phyloP scores from a whole-genome alignment of 768 basidiomycete genomes.

The Kockovaella imperatae region DNA sequence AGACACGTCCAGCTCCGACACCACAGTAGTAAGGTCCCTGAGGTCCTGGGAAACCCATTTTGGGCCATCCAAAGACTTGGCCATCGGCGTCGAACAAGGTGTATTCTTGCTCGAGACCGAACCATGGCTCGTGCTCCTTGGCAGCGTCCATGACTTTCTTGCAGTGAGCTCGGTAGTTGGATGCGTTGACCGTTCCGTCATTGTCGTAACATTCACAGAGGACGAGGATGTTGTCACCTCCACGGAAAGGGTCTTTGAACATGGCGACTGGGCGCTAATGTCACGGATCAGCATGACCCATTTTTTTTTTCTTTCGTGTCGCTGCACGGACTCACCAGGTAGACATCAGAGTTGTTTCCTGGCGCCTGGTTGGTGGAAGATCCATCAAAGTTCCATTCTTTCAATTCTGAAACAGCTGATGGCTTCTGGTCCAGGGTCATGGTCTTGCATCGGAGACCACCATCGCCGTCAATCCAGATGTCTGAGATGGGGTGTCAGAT shows the following conservation, averaged over 20 bases:
- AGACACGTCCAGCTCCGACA: conserved; percentile 97
- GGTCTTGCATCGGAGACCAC: conserved; percentile 91
- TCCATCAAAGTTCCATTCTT: conserved; percentile 99
- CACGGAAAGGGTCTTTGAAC: conserved; percentile 99
- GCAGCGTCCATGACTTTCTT: conserved; percentile 81
- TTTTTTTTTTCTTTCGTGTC: no score
- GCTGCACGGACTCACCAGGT: conserved; percentile 53
- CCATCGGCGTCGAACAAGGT: conserved; percentile 92
- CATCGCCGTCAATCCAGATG: conserved; percentile 96
- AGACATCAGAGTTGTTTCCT: conserved; percentile 91
- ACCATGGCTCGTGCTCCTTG: conserved; percentile 69
- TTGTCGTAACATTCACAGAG: conserved; percentile 97
- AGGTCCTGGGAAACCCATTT: conserved; percentile 98
- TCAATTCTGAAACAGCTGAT: conserved; percentile 79
- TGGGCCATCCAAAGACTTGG: conserved; percentile 90
- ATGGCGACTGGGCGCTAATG: conserved; percentile 73
- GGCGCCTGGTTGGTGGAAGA: conserved; percentile 97
- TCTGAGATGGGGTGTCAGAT: conserved; percentile 50
- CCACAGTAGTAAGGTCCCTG: conserved; percentile 99
- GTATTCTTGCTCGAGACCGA: conserved; percentile 98
- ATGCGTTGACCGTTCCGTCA: conserved; percentile 94
- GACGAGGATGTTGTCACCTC: conserved; percentile 94
- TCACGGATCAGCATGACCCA: neutral
- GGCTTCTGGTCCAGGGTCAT: conserved; percentile 86
- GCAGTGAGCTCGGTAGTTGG: conserved; percentile 89